These are phyloP conservation scores for Sedum album DNA, from an alignment of 164 flowering plant species.

Conservation along the genomic window DNA sequence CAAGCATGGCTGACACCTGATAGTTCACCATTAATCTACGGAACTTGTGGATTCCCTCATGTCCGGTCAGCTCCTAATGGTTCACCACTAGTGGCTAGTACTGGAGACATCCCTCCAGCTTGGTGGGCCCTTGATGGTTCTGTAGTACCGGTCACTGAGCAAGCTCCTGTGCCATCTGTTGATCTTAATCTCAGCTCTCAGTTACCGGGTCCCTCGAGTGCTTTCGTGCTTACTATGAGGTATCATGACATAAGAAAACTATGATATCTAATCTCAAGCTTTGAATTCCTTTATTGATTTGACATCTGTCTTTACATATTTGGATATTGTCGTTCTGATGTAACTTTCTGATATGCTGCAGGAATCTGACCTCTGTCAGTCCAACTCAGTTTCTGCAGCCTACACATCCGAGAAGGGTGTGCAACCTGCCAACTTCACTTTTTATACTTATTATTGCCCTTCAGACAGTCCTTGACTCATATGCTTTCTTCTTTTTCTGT, in stretches of 20 bases:
- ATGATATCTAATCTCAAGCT: neutral
- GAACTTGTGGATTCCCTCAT: neutral
- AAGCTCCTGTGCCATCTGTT: too few relatives aligned
- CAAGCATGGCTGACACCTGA: neutral
- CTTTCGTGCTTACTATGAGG: neutral
- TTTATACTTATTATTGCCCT: neutral
- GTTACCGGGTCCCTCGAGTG: neutral
- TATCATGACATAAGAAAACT: neutral
- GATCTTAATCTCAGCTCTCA: neutral
- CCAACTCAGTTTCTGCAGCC: neutral
- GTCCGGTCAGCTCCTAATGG: neutral
- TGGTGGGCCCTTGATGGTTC: neutral
- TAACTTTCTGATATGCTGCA: neutral
- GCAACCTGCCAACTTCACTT: neutral
- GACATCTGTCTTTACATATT: neutral
- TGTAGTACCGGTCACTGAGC: neutral
- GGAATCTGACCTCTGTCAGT: neutral
- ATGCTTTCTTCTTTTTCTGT: neutral
- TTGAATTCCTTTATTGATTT: neutral
- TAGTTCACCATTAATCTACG: neutral
- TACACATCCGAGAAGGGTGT: neutral
- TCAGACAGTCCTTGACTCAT: neutral
- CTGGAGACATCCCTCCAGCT: neutral
- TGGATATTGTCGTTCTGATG: neutral
- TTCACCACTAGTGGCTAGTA: neutral